These are phyloP conservation scores for Verruconis gallopava DNA, from an alignment of 2,329 filamentous ascomycete genomes.

Conservation along the genomic window DNA sequence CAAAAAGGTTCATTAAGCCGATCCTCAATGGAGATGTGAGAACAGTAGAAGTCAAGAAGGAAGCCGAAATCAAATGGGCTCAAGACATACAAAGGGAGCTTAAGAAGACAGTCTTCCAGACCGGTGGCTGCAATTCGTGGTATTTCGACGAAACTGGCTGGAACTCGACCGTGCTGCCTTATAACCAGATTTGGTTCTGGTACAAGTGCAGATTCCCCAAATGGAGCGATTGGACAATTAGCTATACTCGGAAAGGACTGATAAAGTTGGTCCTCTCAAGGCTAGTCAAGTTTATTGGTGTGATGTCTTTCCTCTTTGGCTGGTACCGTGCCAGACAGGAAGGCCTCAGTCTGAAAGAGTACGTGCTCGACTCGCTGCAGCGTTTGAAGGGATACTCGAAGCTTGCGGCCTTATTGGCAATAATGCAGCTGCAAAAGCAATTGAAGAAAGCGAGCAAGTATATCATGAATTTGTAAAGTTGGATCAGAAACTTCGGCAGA, in stretches of 20 bases:
- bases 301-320: background rate
- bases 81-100: slow-evolving; percentile 33
- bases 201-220: slow-evolving; percentile 38
- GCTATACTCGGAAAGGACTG: slow-evolving; percentile 36
- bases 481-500: too few relatives aligned
- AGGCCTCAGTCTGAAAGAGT: background rate
- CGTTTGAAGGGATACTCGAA: background rate
- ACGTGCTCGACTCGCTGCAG: background rate
- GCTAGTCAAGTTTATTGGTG: background rate
- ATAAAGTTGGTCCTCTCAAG: slow-evolving; percentile 15
- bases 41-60: slow-evolving; percentile 35
- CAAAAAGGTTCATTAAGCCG: slow-evolving; percentile 44
- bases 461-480: slow-evolving; percentile 1
- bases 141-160: slow-evolving; percentile 36
- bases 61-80: slow-evolving; percentile 35
- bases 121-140: slow-evolving; percentile 36
- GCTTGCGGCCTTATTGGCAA: background rate
- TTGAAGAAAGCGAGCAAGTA: background rate
- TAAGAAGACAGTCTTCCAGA: slow-evolving; percentile 35
- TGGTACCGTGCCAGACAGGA: background rate
- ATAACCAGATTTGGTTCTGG: slow-evolving; percentile 38
- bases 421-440: background rate
- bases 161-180: slow-evolving; percentile 33
- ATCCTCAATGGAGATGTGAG: slow-evolving; percentile 34
- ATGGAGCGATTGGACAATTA: slow-evolving; percentile 41